These are phyloP conservation scores for Lactarius tabidus DNA, from an alignment of 768 basidiomycete genomes.

Conservation along the genomic window DNA sequence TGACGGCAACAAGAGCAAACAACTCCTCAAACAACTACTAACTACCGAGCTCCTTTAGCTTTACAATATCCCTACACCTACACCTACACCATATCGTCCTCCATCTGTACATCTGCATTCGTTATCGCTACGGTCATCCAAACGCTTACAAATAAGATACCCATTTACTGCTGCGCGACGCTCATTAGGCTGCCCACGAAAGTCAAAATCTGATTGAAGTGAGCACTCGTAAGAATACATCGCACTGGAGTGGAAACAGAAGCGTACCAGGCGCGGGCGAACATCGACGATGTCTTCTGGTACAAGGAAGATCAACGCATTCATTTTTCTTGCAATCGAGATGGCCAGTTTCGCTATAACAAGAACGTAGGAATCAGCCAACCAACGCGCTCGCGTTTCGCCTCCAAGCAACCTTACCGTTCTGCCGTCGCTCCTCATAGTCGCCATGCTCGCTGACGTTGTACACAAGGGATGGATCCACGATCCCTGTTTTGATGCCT, in stretches of 20 bases:
- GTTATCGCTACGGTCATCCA: background rate
- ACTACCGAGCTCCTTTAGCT: background rate
- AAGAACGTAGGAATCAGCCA: conserved; percentile 2
- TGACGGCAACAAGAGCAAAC: conserved; percentile 28
- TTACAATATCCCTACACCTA: conserved; percentile 9
- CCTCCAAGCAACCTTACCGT: conserved; percentile 55
- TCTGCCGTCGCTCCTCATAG: conserved; percentile 88
- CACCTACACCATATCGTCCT: background rate
- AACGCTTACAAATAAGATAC: conserved; percentile 12
- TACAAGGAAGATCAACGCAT: conserved; percentile 92
- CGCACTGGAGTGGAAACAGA: background rate
- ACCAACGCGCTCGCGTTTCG: background rate
- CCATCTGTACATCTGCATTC: conserved; percentile 1
- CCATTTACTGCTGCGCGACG: conserved; percentile 41
- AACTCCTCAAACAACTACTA: conserved; percentile 11
- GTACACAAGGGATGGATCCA: conserved; percentile 80
- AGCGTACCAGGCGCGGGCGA: conserved; percentile 71
- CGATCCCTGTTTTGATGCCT: conserved; percentile 88
- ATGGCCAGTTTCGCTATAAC: conserved; percentile 88
- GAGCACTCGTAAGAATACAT: background rate
- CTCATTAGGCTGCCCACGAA: conserved; percentile 94
- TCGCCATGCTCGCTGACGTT: conserved; percentile 54
- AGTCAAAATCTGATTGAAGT: conserved; percentile 68
- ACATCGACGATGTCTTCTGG: conserved; percentile 97
- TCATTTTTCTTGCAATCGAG: conserved; percentile 98